Base-by-base conservation (phyloP, 1,284 basidiomycete genomes). In the Coniferiporia weirii region DNA sequence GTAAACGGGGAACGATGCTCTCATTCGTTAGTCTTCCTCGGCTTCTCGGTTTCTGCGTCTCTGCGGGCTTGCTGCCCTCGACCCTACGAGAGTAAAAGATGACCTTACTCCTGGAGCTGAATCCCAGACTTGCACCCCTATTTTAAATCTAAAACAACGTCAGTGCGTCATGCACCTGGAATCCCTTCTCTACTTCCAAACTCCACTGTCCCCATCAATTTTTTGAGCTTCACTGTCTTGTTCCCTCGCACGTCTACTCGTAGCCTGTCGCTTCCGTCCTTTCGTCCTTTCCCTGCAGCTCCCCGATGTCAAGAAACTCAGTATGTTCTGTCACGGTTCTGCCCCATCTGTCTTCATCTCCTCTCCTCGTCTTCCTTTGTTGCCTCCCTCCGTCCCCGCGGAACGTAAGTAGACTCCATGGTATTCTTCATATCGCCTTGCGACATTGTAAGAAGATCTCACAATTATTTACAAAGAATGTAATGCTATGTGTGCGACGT, bases 211-310 rank as follows among this genome's bases (percentile, higher is more conserved):
- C 47, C 27, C 58, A 54, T 34, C 22, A 36, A 54, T 52, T 52
- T 50, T 36, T 54, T 59, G 47, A 36, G 38, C 38, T 34, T 51
- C 22, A 15, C 34, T 34, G 38, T 35, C 35, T 35, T 40, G 38
- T 7, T 15, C 38, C 15, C 17, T 38, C 43, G 40, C 27, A 38
- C 22, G 12, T 59, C 20, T 54, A 34, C 34, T 58, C 56, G 50
- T 58, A 58, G 56, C 46, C 56, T 47, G 50, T 52, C 56, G 56
- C 56, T 58, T 52, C 51, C 56, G 40, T 27, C 52, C 56, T 48
- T 47, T 46, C 56, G 40, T 27, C 52, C 56, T 48, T 47, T 46
- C 44, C 56, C 38, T 52, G 43, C 43, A 22, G 51, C 17, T 45
- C n/a, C 19, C 44, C 44, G 17, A 8, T n/a, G 17, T 45, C 47